Base-by-base conservation (phyloP, 371 early-diverging fungal species). In the Mortierella sp. region DNA sequence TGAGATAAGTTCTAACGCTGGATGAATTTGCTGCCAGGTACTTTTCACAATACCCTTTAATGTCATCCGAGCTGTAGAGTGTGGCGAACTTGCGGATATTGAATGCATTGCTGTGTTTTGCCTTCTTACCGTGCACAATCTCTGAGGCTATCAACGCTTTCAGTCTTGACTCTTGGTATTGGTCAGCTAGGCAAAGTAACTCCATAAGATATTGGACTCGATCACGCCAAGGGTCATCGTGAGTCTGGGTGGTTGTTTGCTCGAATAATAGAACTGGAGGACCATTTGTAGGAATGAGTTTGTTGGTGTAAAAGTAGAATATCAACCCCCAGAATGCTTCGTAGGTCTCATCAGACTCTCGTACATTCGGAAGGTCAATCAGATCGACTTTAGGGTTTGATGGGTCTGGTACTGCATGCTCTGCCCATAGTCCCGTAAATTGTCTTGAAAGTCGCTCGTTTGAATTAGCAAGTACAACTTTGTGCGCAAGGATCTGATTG, bases 401-500 rank as follows among this genome's bases (percentile, higher is more conserved):
- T 10, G 61, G 60, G n/a, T 77, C 70, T 1, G 58, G 45, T 4
- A 62, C 58, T 4, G 52, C 15, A 1, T 24, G 19, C 0, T 57
- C 11, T 0, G 69, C 60, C 78, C 73, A 72, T 0, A 21, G 28
- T 0, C 66, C 66, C 2, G 62, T 65, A 28, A 72, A 73, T 19
- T 58, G 43, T 8, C 43, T 22, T 15, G 22, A 24, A 40, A 69
- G 72, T 19, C 66, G 50, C 0, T 77, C 63, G 28, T 65, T 72
- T 13, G 63, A 15, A 28, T 65, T 41, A 8, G 41, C 62, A 4
- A 77, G 41, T 0, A 72, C 40, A 16, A 77, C 41, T n/a, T 73
- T 77, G 66, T 77, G 78, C 7, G 73, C 78, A 28, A 58, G 0
- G 19, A 77, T 77, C 32, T 61, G 32, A 0, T 61, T 61, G 4